These are phyloP conservation scores for Neofusicoccum sp. DNA, from an alignment of 2,329 filamentous ascomycete species.

Conservation along the genomic window DNA sequence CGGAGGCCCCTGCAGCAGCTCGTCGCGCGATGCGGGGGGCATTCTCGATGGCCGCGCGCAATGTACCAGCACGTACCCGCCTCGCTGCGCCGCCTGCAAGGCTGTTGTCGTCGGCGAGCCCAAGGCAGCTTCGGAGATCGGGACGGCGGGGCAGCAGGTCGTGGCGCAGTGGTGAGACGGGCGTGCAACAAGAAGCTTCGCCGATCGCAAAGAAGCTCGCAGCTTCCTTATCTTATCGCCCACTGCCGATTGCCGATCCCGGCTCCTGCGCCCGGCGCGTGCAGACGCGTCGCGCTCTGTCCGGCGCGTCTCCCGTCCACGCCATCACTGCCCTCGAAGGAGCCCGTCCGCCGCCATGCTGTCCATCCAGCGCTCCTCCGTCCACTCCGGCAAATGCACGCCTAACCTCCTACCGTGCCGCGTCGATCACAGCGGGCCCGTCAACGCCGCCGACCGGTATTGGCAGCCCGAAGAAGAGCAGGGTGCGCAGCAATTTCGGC, in stretches of 20 bases:
- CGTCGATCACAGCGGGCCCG: conserved; percentile 73
- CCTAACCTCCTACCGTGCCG: conserved; percentile 78
- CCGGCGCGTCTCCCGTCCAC: conserved; percentile 2
- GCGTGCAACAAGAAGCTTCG: not conserved
- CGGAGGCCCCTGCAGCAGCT: not conserved
- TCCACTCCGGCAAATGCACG: conserved; percentile 42
- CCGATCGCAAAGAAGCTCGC: not conserved
- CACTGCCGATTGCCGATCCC: not conserved
- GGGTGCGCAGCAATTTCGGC: not conserved
- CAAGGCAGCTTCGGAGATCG: not conserved
- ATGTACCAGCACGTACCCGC: conserved; percentile 6
- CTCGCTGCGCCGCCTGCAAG: not conserved
- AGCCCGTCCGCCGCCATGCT: conserved; percentile 39
- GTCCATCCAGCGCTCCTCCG: conserved; percentile 36
- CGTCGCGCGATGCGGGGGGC: not conserved
- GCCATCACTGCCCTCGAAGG: not conserved
- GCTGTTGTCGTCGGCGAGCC: no score
- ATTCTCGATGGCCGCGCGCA: conserved; percentile 5
- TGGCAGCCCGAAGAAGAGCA: conserved; percentile 60
- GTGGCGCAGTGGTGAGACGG: conserved; percentile 3
- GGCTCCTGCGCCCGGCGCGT: not conserved
- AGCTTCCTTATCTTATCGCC: conserved; percentile 1
- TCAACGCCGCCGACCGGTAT: conserved; percentile 63
- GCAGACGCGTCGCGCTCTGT: not conserved
- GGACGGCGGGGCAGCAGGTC: not conserved